Conservation (phyloP, 331 rosid species). For the Spiraea crenata region DNA sequence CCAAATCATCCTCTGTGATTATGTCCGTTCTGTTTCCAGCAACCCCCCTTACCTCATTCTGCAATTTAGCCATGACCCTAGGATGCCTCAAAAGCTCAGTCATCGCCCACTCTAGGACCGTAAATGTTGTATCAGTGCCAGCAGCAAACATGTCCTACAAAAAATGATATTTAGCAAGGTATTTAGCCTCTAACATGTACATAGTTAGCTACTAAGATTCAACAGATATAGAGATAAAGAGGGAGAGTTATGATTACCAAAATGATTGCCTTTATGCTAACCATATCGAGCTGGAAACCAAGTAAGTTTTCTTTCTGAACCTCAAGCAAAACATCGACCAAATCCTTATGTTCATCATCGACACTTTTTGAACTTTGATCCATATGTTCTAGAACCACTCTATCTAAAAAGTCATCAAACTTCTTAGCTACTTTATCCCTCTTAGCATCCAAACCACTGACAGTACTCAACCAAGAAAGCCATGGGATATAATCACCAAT, state of each 20-base stretch:
- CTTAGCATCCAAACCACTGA: constrained; percentile 14
- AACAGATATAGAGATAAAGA: not conserved
- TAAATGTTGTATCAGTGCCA: constrained; percentile 15
- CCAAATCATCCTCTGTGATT: constrained; percentile 26
- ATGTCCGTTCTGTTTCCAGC: constrained; percentile 9
- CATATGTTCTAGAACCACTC: not conserved
- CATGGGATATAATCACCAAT: constrained; percentile 17
- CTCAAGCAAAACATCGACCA: constrained; percentile 8
- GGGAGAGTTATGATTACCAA: constrained; percentile 6
- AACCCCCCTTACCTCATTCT: constrained; percentile 13
- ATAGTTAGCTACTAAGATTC: too few species aligned
- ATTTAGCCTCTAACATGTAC: not conserved
- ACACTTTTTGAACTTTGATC: not conserved
- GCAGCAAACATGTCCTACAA: constrained; percentile 20
- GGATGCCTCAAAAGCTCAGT: constrained; percentile 26
- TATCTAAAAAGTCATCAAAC: constrained; percentile 20
- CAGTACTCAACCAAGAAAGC: constrained; percentile 17
- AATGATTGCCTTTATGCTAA: constrained; percentile 14
- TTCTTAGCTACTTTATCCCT: constrained; percentile 4
- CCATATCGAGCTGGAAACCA: not conserved
- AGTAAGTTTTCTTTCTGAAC: not conserved
- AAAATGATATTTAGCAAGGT: not conserved
- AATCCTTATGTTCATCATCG: not conserved
- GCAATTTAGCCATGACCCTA: constrained; percentile 10
- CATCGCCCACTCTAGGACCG: constrained; percentile 30